Evolutionary conservation across 169 alveolate species (phyloP).

Genomic region (Cyclospora cayetanensis): DNA sequence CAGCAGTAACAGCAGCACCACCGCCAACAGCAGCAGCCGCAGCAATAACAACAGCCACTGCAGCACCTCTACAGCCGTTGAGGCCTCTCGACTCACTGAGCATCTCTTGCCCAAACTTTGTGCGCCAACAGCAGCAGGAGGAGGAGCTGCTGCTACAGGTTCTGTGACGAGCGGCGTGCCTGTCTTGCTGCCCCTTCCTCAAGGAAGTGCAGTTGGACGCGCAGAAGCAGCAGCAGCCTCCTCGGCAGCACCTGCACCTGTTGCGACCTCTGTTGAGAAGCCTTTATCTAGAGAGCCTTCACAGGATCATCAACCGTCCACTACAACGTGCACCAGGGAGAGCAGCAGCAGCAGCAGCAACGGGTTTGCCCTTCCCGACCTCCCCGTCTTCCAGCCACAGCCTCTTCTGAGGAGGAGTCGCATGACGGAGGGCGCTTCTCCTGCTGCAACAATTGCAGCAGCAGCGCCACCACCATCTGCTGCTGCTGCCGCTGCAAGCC

Average conservation of each 20-base stretch:
- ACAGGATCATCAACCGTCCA: neutral
- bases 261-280: neutral
- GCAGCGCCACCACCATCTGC: neutral
- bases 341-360: slow-evolving; percentile 10
- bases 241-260: neutral
- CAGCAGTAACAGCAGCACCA: neutral
- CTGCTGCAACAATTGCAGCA: neutral
- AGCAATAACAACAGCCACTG: too few species aligned
- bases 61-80: too few species aligned
- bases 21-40: too few species aligned
- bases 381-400: slow-evolving; percentile 31
- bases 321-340: neutral
- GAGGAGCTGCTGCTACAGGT: neutral
- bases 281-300: neutral
- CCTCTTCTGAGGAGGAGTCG: slow-evolving; percentile 41
- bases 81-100: too few species aligned
- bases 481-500: neutral
- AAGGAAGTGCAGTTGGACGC: neutral
- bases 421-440: neutral
- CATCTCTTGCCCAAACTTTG: too few species aligned
- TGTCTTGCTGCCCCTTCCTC: neutral
- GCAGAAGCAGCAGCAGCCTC: neutral
- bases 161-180: neutral
- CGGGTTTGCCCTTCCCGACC: neutral
- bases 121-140: too few species aligned